These are phyloP conservation scores for Myriosclerotinia scirpicola DNA, from an alignment of 2,329 filamentous ascomycete genomes.

Conservation along the genomic window DNA sequence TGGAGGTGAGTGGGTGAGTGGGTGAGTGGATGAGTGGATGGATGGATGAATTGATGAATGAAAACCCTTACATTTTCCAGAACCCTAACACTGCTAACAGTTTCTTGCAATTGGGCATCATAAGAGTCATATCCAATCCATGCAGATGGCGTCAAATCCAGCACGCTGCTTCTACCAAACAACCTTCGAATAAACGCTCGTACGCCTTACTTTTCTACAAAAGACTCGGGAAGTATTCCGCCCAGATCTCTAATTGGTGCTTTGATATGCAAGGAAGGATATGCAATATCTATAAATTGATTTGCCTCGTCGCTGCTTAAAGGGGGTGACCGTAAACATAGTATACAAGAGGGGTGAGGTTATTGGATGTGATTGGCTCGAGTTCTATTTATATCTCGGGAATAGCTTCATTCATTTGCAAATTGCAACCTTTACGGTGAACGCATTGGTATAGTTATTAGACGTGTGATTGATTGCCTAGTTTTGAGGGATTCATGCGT, in stretches of 20 bases:
- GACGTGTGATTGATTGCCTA: neutral
- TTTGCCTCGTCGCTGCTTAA: constrained; percentile 14
- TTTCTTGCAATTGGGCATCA: neutral
- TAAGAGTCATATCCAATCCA: constrained; percentile 1
- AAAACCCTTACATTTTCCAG: neutral
- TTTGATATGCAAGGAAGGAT: neutral
- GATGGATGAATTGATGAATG: neutral
- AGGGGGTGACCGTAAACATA: neutral
- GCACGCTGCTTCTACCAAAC: neutral
- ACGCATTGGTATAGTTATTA: neutral
- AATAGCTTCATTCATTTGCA: neutral
- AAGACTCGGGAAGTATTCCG: neutral
- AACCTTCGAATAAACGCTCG: constrained; percentile 4
- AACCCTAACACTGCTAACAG: too few relatives aligned
- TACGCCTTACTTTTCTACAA: constrained; percentile 1
- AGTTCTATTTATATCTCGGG: neutral
- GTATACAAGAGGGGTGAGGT: too few relatives aligned
- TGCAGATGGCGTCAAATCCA: neutral
- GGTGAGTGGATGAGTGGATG: too few relatives aligned
- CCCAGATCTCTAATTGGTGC: neutral
- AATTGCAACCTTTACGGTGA: constrained; percentile 1
- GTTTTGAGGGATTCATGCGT: too few relatives aligned
- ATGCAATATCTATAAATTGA: neutral
- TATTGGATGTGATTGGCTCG: neutral
- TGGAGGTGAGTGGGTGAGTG: too few relatives aligned